A percentile compares a stretch with the other conserved stretches of the same genome.
Evolutionary conservation across 768 basidiomycete species (phyloP).

Genomic region (Amanita jacksonii): DNA sequence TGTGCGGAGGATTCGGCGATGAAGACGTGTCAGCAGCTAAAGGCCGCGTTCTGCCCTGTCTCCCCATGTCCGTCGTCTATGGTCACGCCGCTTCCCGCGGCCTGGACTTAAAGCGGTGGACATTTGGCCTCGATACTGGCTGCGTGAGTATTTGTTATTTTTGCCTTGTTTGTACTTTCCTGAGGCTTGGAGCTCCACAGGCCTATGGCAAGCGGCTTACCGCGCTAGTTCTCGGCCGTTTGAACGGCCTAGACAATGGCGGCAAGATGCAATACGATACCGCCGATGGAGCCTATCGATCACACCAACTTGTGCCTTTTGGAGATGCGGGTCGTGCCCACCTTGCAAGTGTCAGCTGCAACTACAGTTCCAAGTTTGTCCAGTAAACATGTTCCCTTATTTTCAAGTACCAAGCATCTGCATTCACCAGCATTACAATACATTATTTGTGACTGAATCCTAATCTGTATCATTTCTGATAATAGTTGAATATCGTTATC

Average conservation of each 20-base stretch:
- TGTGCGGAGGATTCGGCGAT: constrained; percentile 41
- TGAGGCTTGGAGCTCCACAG: constrained; percentile 15
- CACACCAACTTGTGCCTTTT: constrained; percentile 31
- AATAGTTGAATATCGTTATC: too few relatives aligned
- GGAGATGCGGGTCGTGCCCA: constrained; percentile 45
- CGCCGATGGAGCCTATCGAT: constrained; percentile 10
- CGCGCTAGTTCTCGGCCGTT: constrained; percentile 49
- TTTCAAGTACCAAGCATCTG: too few relatives aligned
- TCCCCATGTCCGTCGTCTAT: constrained; percentile 74
- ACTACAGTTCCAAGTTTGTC: not conserved
- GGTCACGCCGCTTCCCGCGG: constrained; percentile 79
- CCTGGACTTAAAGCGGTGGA: constrained; percentile 76
- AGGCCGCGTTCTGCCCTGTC: constrained; percentile 38
- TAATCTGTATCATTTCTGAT: too few relatives aligned
- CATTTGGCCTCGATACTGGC: constrained; percentile 79
- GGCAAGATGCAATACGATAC: constrained; percentile 13
- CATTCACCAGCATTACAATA: too few relatives aligned
- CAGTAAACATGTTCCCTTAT: too few relatives aligned
- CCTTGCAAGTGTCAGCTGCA: constrained; percentile 33
- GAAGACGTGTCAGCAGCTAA: constrained; percentile 8
- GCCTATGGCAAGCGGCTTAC: constrained; percentile 55
- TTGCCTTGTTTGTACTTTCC: not conserved
- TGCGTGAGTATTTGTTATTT: constrained; percentile 53
- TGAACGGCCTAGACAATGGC: constrained; percentile 14
- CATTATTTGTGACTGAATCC: too few relatives aligned